Conservation (phyloP, 352 stramenopile genomes). For the Phytophthora europaea region DNA sequence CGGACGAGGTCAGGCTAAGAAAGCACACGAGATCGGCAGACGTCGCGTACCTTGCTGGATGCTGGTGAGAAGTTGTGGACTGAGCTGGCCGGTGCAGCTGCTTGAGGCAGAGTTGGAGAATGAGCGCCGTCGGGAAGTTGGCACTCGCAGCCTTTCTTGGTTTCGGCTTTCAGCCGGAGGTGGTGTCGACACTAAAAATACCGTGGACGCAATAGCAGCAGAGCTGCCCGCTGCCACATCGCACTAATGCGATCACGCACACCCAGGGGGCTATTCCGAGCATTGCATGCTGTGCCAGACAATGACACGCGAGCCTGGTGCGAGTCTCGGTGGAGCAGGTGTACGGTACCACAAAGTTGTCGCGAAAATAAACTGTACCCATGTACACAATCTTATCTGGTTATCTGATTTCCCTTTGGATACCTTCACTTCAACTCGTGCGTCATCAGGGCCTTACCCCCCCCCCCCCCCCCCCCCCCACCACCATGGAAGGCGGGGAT, state of each 20-base stretch:
- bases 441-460: background rate
- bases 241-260: constrained; percentile 19
- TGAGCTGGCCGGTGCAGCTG: constrained; percentile 10
- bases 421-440: constrained; percentile 8
- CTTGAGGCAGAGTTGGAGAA: constrained; percentile 35
- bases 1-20: constrained; percentile 6
- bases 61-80: background rate
- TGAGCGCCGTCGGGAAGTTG: constrained; percentile 4
- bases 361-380: constrained; percentile 14
- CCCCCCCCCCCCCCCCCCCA: too few relatives aligned
- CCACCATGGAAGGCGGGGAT: background rate
- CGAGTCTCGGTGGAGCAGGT: constrained; percentile 8
- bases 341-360: constrained; percentile 3
- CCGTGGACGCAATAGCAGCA: background rate
- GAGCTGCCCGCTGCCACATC: background rate
- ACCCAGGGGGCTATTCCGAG: constrained; percentile 13
- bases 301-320: background rate
- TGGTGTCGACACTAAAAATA: constrained; percentile 37
- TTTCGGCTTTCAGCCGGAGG: constrained; percentile 5
- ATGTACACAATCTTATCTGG: constrained; percentile 24
- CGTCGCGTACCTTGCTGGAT: constrained; percentile 21
- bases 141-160: constrained; percentile 32
- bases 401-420: constrained; percentile 9
- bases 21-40: background rate
- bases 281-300: background rate